Evolutionary conservation across 352 stramenopile genomes (phyloP).

Genomic region (Globisporangium polare): DNA sequence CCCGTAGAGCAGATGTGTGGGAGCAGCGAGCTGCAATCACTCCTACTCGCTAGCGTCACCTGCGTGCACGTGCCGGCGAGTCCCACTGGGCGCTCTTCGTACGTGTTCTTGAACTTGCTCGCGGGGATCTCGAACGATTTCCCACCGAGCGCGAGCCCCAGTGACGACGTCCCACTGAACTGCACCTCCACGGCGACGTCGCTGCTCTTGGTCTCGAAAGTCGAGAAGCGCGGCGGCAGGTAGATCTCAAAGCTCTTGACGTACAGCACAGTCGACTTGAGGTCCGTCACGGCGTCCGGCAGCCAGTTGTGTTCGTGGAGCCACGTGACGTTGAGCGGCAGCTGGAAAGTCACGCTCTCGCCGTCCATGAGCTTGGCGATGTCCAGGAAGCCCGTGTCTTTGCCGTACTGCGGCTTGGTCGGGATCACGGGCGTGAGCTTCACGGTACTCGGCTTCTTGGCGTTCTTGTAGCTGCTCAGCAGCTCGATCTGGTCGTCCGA

Average conservation of each 20-base stretch:
- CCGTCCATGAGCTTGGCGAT: constrained; percentile 4
- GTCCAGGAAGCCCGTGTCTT: constrained; percentile 3
- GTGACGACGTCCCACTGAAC: constrained; percentile 1
- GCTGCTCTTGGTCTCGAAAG: not conserved
- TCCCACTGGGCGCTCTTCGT: not conserved
- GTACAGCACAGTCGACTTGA: not conserved
- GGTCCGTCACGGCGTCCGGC: not conserved
- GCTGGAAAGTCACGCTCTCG: not conserved
- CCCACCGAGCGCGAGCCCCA: not conserved
- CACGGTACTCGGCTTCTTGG: not conserved
- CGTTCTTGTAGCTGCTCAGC: constrained; percentile 3
- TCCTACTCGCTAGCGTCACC: not conserved
- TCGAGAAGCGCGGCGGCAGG: constrained; percentile 1
- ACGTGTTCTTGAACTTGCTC: constrained; percentile 6
- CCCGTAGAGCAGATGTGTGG: not conserved
- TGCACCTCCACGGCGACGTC: not conserved
- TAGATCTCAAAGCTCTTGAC: constrained; percentile 4
- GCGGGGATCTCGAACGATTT: constrained; percentile 3
- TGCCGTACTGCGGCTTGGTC: constrained; percentile 3
- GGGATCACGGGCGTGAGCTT: not conserved
- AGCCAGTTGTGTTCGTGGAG: not conserved
- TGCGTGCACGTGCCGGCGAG: not conserved
- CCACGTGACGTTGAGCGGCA: constrained; percentile 2
- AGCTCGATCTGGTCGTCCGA: not conserved
- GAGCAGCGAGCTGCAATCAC: not conserved